Conservation (phyloP, 1,284 basidiomycete species). For the Termitomyces sp. region DNA sequence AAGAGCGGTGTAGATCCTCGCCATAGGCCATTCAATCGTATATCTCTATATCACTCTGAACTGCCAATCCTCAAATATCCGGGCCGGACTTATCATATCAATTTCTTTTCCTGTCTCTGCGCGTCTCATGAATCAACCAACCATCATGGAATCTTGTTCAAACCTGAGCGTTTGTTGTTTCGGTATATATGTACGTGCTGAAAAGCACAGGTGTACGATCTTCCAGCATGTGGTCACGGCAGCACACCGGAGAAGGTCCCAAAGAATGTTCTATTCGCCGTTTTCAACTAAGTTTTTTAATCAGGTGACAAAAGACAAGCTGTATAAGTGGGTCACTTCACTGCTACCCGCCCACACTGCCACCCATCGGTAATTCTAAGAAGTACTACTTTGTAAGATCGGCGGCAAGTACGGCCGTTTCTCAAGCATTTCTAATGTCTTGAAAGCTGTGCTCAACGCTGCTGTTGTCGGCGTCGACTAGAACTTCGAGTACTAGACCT, state of each 20-base stretch:
- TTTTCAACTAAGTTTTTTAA: neutral
- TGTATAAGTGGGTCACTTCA: neutral
- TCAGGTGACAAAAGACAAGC: neutral
- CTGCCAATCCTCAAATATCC: neutral
- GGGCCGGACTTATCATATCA: slow-evolving; percentile 1
- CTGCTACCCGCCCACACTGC: neutral
- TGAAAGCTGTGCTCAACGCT: neutral
- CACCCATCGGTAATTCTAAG: neutral
- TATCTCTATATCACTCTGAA: slow-evolving; percentile 6
- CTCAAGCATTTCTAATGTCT: neutral
- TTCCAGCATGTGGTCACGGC: neutral
- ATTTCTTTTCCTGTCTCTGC: neutral
- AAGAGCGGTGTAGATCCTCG: slow-evolving; percentile 3
- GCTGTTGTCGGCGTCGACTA: neutral
- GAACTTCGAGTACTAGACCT: neutral
- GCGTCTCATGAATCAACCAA: neutral
- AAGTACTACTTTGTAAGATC: neutral
- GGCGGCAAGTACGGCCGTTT: neutral
- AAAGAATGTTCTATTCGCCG: neutral
- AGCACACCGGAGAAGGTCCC: neutral
- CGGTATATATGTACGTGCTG: neutral
- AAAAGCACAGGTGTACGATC: neutral
- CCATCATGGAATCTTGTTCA: neutral
- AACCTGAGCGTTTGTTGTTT: neutral
- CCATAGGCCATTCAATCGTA: slow-evolving; percentile 1